Percentiles rank a stretch among this genome's conserved stretches.
phyloP scores from a whole-genome alignment of 176 grass and related monocot genomes.

The Oryza officinalis region DNA sequence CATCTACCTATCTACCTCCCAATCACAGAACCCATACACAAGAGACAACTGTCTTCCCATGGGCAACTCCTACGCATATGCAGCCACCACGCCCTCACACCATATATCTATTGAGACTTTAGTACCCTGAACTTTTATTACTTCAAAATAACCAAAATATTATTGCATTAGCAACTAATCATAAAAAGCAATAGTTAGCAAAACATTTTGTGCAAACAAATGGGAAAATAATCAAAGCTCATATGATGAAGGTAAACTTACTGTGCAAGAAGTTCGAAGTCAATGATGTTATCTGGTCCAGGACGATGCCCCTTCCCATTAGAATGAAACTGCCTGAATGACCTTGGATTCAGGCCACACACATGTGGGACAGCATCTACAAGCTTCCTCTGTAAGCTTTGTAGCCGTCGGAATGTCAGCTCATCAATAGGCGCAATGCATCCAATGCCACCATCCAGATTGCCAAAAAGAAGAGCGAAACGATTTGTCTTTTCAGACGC shows the following conservation, averaged over 20 bases:
- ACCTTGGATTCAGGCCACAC: constrained; percentile 84
- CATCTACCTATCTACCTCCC: too few species aligned
- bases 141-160: not conserved
- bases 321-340: constrained; percentile 75
- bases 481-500: constrained; percentile 83
- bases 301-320: constrained; percentile 83
- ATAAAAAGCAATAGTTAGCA: not conserved
- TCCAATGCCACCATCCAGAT: constrained; percentile 89
- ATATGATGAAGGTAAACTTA: constrained; percentile 52
- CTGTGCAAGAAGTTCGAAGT: constrained; percentile 85
- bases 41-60: too few species aligned
- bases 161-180: not conserved
- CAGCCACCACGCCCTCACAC: too few species aligned
- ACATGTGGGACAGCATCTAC: constrained; percentile 70
- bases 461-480: constrained; percentile 85
- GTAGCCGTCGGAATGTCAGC: constrained; percentile 76
- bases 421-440: constrained; percentile 93
- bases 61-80: too few species aligned
- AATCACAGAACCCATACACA: too few species aligned
- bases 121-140: not conserved
- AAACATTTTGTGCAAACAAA: constrained; percentile 4
- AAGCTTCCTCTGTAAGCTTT: constrained; percentile 79
- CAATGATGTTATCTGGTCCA: constrained; percentile 87
- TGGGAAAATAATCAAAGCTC: constrained; percentile 5
- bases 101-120: too few species aligned